These are phyloP conservation scores for Lantana camara DNA, from an alignment of 257 asterid genomes.

Conservation along the genomic window DNA sequence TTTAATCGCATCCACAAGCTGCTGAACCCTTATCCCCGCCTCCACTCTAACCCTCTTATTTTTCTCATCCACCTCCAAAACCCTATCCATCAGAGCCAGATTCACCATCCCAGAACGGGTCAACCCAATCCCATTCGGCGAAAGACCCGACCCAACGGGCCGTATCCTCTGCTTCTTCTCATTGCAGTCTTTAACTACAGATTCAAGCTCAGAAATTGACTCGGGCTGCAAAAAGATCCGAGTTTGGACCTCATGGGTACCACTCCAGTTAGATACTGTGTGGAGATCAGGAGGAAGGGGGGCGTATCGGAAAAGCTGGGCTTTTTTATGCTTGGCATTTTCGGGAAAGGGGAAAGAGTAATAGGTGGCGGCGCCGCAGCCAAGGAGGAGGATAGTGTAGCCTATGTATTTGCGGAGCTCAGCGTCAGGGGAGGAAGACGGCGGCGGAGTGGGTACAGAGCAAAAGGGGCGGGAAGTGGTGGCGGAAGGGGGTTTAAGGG, in stretches of 20 bases:
- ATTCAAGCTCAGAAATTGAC: conserved; percentile 51
- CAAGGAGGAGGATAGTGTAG: conserved; percentile 73
- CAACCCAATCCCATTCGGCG: conserved; percentile 92
- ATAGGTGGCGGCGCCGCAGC: conserved; percentile 86
- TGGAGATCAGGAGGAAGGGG: conserved; percentile 92
- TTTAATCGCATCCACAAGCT: conserved; percentile 89
- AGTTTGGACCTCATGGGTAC: conserved; percentile 96
- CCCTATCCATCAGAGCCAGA: conserved; percentile 89
- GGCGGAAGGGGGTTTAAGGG: conserved; percentile 17
- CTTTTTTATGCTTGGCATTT: conserved; percentile 77
- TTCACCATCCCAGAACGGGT: conserved; percentile 89
- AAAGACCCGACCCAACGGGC: conserved; percentile 91
- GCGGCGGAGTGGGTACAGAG: conserved; percentile 43
- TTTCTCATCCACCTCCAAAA: conserved; percentile 86
- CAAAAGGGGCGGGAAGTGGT: conserved; percentile 38
- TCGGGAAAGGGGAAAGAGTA: conserved; percentile 86
- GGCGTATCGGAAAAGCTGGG: conserved; percentile 90
- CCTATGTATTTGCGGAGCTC: conserved; percentile 88
- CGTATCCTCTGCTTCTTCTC: conserved; percentile 75
- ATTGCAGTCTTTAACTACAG: conserved; percentile 54
- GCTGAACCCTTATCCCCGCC: conserved; percentile 96
- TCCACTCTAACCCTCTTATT: conserved; percentile 81
- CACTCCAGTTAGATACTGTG: conserved; percentile 94
- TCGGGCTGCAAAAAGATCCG: conserved; percentile 89
- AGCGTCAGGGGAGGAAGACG: conserved; percentile 61